Conservation (phyloP, 2,329 filamentous ascomycete species). For the Mycogone perniciosa region DNA sequence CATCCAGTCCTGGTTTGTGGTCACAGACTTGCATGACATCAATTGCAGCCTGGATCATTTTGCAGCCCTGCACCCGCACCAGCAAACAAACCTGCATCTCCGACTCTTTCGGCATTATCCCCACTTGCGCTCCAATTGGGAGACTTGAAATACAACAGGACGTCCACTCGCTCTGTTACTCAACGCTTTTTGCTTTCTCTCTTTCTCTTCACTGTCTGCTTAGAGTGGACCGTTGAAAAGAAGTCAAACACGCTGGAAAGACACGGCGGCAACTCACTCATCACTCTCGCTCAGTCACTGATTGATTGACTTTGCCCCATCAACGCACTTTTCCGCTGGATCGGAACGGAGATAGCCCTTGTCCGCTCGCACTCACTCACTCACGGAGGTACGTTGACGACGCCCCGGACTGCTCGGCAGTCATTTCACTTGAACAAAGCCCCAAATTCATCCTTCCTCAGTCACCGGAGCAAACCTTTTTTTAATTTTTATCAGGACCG, state of each 20-base stretch:
- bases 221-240: not conserved
- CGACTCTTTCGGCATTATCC: not conserved
- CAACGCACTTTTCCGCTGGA: conserved; percentile 13
- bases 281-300: conserved; percentile 5
- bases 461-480: no score
- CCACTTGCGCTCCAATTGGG: not conserved
- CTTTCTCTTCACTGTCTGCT: not conserved
- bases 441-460: not conserved
- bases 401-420: not conserved
- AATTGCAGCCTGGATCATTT: no score
- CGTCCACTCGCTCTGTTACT: not conserved
- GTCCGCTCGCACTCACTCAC: not conserved
- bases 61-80: no score
- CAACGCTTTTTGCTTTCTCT: not conserved
- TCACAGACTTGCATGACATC: no score
- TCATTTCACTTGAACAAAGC: not conserved
- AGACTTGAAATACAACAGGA: not conserved
- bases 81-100: no score
- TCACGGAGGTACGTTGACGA: conserved; percentile 10
- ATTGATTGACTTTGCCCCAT: not conserved
- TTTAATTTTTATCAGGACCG: no score
- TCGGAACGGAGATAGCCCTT: conserved; percentile 8
- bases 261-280: conserved; percentile 7
- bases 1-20: no score
- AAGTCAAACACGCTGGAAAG: not conserved